phyloP scores from a whole-genome alignment of 768 basidiomycete species.

The Russula earlei region DNA sequence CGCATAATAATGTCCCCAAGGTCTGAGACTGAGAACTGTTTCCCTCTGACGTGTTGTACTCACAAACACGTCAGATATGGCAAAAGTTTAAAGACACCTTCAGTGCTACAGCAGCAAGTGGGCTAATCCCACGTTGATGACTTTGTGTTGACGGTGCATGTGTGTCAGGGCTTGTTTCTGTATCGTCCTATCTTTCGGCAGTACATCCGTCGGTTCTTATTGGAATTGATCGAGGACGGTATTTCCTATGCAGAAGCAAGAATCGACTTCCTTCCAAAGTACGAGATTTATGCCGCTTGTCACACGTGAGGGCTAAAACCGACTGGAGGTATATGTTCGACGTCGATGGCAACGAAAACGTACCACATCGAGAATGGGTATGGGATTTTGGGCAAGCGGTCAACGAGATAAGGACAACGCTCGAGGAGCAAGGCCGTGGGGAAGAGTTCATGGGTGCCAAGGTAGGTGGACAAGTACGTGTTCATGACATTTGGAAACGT shows the following conservation, averaged over 20 bases:
- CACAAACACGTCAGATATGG: slow-evolving; percentile 49
- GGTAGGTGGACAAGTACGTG: slow-evolving; percentile 31
- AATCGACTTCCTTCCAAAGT: slow-evolving; percentile 56
- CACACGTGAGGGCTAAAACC: not conserved
- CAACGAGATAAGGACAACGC: slow-evolving; percentile 42
- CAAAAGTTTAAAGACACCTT: slow-evolving; percentile 56
- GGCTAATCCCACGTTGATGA: not conserved
- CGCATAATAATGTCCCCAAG: slow-evolving; percentile 61
- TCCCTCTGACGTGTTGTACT: not conserved
- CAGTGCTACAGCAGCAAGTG: slow-evolving; percentile 36
- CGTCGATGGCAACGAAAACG: slow-evolving; percentile 44
- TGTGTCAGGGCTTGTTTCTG: slow-evolving; percentile 27
- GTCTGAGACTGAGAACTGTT: slow-evolving; percentile 26
- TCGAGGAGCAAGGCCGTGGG: slow-evolving; percentile 42
- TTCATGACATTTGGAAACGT: not conserved
- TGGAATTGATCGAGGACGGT: slow-evolving; percentile 56
- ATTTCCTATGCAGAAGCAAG: slow-evolving; percentile 63
- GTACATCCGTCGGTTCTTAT: slow-evolving; percentile 56
- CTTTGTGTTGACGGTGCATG: not conserved
- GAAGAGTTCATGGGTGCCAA: slow-evolving; percentile 59
- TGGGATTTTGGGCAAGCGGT: slow-evolving; percentile 42
- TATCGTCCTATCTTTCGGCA: slow-evolving; percentile 50
- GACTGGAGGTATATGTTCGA: slow-evolving; percentile 42
- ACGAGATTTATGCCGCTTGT: not conserved
- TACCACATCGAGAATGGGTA: slow-evolving; percentile 55